Evolutionary conservation across 345 rosid species (phyloP), one percentile per base, ranked within the genome.

Genomic region (Corchorus olitorius): DNA sequence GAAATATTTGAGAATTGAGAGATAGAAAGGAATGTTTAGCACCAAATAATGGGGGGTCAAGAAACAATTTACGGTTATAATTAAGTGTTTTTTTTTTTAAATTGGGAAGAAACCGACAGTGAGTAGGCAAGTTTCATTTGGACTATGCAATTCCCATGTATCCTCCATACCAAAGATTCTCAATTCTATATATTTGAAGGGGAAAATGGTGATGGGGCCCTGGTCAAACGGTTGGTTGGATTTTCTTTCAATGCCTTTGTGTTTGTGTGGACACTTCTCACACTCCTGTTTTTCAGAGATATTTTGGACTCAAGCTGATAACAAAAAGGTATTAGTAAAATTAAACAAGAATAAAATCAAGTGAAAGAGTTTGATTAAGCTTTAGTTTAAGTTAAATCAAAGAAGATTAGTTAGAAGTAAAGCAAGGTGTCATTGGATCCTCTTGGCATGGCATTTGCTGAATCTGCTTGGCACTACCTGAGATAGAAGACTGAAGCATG

Each of bases 191-290:
- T 48, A 43, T 58, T 12, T 56, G 13, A 70, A 13, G 56, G 60
- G 60, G 14, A 67, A 49, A 58, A 1, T 17, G 16, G 56, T 14
- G 11, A 61, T 67, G 84, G 91, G 92, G 63, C 76, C 88, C 52
- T 20, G 82, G 89, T 88, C 87, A 84, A 84, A 63, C 87, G 85
- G 86, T 83, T 76, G 81, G 79, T 85, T 87, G 90, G 84, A 78
- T 86, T 80, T 84, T 84, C 86, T 73, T 82, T 58, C 79, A 74
- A 76, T 77, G 55, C 43, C 53, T 76, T 75, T 52, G 76, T 75
- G 65, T 52, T 78, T 75, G 75, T 70, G 75, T 22, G 66, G 8
- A 53, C 59, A 73, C 64, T 22, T 33, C 34, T 22, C 49, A 49
- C 56, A 5, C 67, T 45, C 34, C 10, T 12, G 46, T 8, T 35